Percentiles rank a stretch among this genome's conserved stretches.
phyloP scores from a whole-genome alignment of 1,139 yeast species.

The Yamadazyma spencermartinsiae region DNA sequence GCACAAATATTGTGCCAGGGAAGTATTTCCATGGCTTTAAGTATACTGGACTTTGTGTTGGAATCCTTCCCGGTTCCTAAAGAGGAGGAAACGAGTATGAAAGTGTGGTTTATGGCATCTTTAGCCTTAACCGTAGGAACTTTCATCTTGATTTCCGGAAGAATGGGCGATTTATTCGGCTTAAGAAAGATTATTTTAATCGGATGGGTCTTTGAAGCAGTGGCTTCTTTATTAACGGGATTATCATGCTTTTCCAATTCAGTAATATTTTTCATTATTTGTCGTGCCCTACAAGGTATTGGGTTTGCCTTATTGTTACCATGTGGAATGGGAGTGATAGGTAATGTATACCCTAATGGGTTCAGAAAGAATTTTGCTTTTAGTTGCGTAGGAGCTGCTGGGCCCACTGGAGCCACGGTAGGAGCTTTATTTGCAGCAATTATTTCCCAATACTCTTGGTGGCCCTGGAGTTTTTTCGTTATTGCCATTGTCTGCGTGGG shows the following conservation, averaged over 20 bases:
- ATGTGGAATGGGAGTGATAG: conserved; percentile 25
- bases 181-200: conserved; percentile 39
- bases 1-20: conserved; percentile 44
- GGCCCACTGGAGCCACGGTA: conserved; percentile 55
- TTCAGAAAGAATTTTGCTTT: conserved; percentile 52
- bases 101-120: conserved; percentile 60
- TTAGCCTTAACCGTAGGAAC: conserved; percentile 60
- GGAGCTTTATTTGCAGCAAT: conserved; percentile 52
- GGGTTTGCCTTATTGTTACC: conserved; percentile 48
- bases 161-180: conserved; percentile 58
- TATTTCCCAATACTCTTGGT: conserved; percentile 40
- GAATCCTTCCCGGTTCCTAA: conserved; percentile 24
- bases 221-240: conserved; percentile 52
- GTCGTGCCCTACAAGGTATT: conserved; percentile 56
- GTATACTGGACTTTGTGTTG: conserved; percentile 39
- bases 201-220: conserved; percentile 46
- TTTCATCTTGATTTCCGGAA: conserved; percentile 59
- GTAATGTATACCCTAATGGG: conserved; percentile 46
- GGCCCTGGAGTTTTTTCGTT: conserved; percentile 58
- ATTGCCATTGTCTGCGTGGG: conserved; percentile 37
- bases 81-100: conserved; percentile 18
- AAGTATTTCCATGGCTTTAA: conserved; percentile 39
- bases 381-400: conserved; percentile 53
- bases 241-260: conserved; percentile 43
- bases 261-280: conserved; percentile 47